Percentiles rank a stretch among this genome's conserved stretches.
Conservation (phyloP, 106 monocot genomes). For the Dendrobium chrysotoxum region DNA sequence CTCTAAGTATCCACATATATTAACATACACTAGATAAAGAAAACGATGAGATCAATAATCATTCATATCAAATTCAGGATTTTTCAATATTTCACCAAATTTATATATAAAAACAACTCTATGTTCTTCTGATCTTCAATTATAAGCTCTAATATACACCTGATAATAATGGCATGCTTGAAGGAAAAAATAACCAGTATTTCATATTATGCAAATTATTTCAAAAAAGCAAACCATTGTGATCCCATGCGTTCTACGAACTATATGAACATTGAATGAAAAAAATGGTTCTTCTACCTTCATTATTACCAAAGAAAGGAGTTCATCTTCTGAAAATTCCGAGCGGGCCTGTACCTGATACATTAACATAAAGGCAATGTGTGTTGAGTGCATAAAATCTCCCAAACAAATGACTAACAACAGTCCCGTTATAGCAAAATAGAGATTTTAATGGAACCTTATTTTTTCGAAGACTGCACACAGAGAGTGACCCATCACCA, state of each 20-base stretch:
- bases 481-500: conserved; percentile 92
- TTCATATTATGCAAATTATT: background rate
- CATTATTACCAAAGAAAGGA: conserved; percentile 78
- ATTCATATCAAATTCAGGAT: background rate
- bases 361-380: conserved; percentile 8
- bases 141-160: background rate
- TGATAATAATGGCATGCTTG: background rate
- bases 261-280: background rate
- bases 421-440: background rate
- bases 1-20: background rate
- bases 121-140: background rate
- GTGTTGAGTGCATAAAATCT: background rate
- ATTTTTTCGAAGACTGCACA: conserved; percentile 78
- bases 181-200: background rate
- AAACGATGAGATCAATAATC: background rate
- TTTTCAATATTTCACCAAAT: background rate
- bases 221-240: background rate
- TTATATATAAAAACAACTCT: background rate
- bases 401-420: background rate
- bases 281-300: conserved; percentile 42
- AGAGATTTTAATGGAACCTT: conserved; percentile 36
- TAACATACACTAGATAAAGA: background rate
- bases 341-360: conserved; percentile 56
- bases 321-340: conserved; percentile 93
- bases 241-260: background rate